Percentiles rank a stretch among this genome's conserved stretches.
phyloP scores from a whole-genome alignment of 805 yeast species.

The Candida corydali region DNA sequence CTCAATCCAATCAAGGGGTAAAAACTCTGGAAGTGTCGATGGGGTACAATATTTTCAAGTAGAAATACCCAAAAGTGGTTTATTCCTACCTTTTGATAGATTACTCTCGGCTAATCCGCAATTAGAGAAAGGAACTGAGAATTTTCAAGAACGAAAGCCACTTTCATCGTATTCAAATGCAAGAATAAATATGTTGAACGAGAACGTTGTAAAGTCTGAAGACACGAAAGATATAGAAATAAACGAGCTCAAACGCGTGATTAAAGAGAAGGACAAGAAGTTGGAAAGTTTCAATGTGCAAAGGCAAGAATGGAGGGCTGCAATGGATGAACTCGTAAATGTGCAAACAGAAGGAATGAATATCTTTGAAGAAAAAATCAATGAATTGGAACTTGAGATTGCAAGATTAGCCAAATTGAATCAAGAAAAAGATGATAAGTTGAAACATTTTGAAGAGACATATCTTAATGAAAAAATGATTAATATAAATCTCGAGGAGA shows the following conservation, averaged over 20 bases:
- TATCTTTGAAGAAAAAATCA: slow-evolving; percentile 44
- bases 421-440: not conserved
- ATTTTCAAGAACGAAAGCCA: slow-evolving; percentile 3
- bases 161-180: slow-evolving; percentile 3
- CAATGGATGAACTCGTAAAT: slow-evolving; percentile 50
- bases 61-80: slow-evolving; percentile 59
- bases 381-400: slow-evolving; percentile 38
- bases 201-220: slow-evolving; percentile 1
- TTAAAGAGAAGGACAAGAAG: slow-evolving; percentile 37
- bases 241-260: slow-evolving; percentile 14
- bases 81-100: slow-evolving; percentile 62
- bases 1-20: slow-evolving; percentile 56
- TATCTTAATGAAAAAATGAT: slow-evolving; percentile 10
- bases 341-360: slow-evolving; percentile 54
- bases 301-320: slow-evolving; percentile 55
- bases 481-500: slow-evolving; percentile 25
- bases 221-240: slow-evolving; percentile 20
- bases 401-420: slow-evolving; percentile 20
- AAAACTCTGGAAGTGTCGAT: slow-evolving; percentile 79
- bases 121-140: not conserved
- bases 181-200: slow-evolving; percentile 6
- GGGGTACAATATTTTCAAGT: slow-evolving; percentile 71
- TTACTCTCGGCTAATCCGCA: slow-evolving; percentile 30
- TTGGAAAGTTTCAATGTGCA: slow-evolving; percentile 49
- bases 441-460: not conserved